A percentile compares a stretch with the other conserved stretches of the same genome.
Conservation (phyloP, 2,329 filamentous ascomycete genomes). For the Penicillium psychrosexuale region DNA sequence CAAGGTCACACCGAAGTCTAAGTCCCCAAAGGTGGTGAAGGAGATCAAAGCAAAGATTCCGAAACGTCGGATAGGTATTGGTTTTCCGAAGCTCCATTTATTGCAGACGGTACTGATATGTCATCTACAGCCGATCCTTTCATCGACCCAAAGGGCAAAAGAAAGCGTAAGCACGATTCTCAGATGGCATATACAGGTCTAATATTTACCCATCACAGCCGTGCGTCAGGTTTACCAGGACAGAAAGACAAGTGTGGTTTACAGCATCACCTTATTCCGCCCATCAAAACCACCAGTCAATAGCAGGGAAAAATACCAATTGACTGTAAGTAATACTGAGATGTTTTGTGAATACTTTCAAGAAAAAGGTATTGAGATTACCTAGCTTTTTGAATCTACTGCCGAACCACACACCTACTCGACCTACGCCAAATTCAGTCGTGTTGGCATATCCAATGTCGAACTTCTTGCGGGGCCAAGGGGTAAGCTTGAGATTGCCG, state of each 20-base stretch:
- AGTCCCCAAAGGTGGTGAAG: background rate
- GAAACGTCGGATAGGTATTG: background rate
- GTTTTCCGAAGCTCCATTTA: background rate
- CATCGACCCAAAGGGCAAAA: constrained; percentile 47
- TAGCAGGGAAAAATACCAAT: constrained; percentile 56
- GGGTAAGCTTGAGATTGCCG: constrained; percentile 41
- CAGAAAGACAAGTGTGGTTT: constrained; percentile 55
- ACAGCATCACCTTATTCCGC: constrained; percentile 61
- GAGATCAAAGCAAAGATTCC: background rate
- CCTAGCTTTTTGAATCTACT: constrained; percentile 66
- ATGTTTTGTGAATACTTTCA: background rate
- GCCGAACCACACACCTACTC: constrained; percentile 59
- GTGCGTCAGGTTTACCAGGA: constrained; percentile 60
- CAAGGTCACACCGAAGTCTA: background rate
- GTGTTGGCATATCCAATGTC: constrained; percentile 28
- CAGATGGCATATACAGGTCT: background rate
- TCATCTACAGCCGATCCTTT: constrained; percentile 4
- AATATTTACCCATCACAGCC: background rate
- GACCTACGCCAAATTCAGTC: constrained; percentile 52
- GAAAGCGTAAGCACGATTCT: constrained; percentile 25
- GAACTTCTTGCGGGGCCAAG: constrained; percentile 35
- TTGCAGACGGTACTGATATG: constrained; percentile 8
- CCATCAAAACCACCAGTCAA: constrained; percentile 45
- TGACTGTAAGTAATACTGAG: constrained; percentile 53
- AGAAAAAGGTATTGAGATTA: constrained; percentile 8